Evolutionary conservation across 139 green algal species (phyloP).

Genomic region (Asterochloris erici): DNA sequence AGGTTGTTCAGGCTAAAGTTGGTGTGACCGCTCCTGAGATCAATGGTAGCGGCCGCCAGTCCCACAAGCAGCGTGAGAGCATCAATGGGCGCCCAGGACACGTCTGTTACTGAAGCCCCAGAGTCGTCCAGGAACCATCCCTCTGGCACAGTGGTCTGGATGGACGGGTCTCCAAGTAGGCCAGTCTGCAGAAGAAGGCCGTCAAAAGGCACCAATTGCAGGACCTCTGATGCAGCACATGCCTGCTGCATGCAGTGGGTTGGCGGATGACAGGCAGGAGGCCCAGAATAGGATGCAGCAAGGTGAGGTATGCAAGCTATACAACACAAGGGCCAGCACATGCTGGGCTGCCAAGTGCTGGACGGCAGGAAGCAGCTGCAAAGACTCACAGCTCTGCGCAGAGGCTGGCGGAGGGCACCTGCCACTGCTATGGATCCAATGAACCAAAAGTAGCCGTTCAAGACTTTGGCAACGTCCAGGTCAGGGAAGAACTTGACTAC

Average conservation of each 20-base stretch:
- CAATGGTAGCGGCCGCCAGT: slow-evolving; percentile 41
- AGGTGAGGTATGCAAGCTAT: background rate
- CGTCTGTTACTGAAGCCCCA: slow-evolving; percentile 2
- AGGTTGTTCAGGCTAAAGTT: slow-evolving; percentile 86
- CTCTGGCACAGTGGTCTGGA: slow-evolving; percentile 45
- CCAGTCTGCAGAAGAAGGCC: slow-evolving; percentile 22
- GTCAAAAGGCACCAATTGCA: background rate
- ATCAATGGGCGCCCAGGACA: slow-evolving; percentile 30
- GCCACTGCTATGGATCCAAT: slow-evolving; percentile 62
- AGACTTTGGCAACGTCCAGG: slow-evolving; percentile 57
- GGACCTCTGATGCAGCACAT: background rate
- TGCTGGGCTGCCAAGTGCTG: too few relatives aligned
- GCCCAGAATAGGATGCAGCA: too few relatives aligned
- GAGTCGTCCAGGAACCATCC: slow-evolving; percentile 26
- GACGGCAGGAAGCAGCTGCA: background rate
- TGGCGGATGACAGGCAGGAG: too few relatives aligned
- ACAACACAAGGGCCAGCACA: background rate
- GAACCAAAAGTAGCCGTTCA: slow-evolving; percentile 82
- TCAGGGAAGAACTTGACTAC: slow-evolving; percentile 74
- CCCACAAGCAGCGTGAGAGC: slow-evolving; percentile 22
- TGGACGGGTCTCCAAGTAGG: slow-evolving; percentile 32
- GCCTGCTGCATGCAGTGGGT: too few relatives aligned
- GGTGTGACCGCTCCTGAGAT: slow-evolving; percentile 50
- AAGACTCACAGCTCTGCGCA: slow-evolving; percentile 26
- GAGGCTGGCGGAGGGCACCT: slow-evolving; percentile 37